Conservation (phyloP, 192 early-diverging fungal genomes). For the Fimicolochytrium jonesii region DNA sequence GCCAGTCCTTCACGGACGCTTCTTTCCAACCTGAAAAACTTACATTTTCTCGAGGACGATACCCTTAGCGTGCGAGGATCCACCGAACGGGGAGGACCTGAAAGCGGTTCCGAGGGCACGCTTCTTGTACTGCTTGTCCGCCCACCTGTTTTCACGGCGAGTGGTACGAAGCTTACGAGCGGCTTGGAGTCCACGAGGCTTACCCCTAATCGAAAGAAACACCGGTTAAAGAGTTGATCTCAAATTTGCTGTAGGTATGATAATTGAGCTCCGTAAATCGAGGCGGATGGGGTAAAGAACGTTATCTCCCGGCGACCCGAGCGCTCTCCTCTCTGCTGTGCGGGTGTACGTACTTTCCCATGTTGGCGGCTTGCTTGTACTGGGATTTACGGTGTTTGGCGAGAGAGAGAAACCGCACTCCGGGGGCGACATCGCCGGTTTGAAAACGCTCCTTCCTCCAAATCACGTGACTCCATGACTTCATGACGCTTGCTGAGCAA, state of each 20-base stretch:
- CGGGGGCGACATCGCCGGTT: no score
- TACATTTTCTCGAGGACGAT: constrained; percentile 99
- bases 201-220: constrained; percentile 42
- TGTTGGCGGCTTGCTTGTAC: background rate
- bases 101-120: constrained; percentile 96
- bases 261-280: background rate
- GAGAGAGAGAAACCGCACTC: no score
- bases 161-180: constrained; percentile 97
- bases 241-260: background rate
- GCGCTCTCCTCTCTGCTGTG: background rate
- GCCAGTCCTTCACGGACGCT: background rate
- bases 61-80: constrained; percentile 99
- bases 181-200: constrained; percentile 98
- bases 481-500: no score
- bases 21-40: constrained; percentile 20
- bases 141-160: constrained; percentile 98
- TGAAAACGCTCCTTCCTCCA: no score
- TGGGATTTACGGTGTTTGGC: no score
- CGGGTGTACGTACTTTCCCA: constrained; percentile 9
- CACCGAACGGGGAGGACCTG: constrained; percentile 98
- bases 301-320: background rate
- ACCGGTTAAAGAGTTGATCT: constrained; percentile 2
- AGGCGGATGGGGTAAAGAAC: background rate
- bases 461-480: no score
- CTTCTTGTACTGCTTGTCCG: constrained; percentile 99